A percentile compares a stretch with the other conserved stretches of the same genome.
Evolutionary conservation across 2,329 filamentous ascomycete genomes (phyloP).

Genomic region (Lasiodiplodia hormozganensis): DNA sequence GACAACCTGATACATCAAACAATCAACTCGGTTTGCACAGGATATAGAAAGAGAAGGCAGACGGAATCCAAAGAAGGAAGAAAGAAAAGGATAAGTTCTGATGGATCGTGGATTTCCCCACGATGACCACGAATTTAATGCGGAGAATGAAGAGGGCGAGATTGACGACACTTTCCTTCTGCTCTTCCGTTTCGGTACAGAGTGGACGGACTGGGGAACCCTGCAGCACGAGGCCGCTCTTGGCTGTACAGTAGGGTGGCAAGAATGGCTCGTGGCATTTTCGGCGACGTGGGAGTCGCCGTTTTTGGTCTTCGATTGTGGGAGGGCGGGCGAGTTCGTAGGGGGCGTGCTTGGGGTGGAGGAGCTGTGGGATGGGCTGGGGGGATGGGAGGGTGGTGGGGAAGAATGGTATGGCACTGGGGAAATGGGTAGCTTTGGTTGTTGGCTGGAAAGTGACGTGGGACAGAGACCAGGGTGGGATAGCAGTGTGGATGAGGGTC

Average conservation of each 20-base stretch:
- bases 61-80: too few relatives aligned
- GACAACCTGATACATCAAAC: too few relatives aligned
- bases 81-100: too few relatives aligned
- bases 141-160: neutral
- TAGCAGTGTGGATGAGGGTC: too few relatives aligned
- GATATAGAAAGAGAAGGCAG: too few relatives aligned
- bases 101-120: too few relatives aligned
- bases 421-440: neutral
- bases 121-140: neutral
- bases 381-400: neutral
- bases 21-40: too few relatives aligned
- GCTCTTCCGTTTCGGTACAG: neutral
- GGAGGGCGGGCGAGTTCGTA: neutral
- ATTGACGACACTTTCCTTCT: neutral
- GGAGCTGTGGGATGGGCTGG: neutral
- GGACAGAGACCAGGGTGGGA: too few relatives aligned
- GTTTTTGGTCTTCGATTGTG: slow-evolving; percentile 1
- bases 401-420: neutral
- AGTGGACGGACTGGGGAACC: slow-evolving; percentile 26
- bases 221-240: slow-evolving; percentile 17
- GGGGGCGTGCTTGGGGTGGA: neutral
- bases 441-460: too few relatives aligned
- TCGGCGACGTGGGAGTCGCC: slow-evolving; percentile 4
- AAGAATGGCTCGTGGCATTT: slow-evolving; percentile 21
- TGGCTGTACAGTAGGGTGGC: slow-evolving; percentile 15